A percentile compares a stretch with the other conserved stretches of the same genome.
phyloP scores from a whole-genome alignment of 2,329 filamentous ascomycete genomes.

The Lachnellula willkommii region DNA sequence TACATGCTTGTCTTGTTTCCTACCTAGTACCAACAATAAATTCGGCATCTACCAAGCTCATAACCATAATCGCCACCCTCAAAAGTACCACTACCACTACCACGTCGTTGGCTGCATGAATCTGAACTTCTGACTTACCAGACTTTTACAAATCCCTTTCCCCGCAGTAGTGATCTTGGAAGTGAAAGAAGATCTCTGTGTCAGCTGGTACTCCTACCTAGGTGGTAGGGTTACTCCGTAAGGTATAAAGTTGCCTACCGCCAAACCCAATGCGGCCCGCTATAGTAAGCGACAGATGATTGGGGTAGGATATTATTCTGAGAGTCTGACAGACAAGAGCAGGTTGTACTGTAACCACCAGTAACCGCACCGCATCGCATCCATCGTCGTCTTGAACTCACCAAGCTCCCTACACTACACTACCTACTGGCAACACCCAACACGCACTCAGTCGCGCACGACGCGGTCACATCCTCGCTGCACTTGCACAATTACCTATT shows the following conservation, averaged over 20 bases:
- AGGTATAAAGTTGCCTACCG: not conserved
- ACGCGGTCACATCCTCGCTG: slow-evolving; percentile 10
- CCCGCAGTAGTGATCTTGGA: not conserved
- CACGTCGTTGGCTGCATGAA: not conserved
- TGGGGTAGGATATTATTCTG: too few relatives aligned
- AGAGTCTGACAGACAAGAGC: not conserved
- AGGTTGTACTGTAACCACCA: not conserved
- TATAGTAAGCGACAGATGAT: too few relatives aligned
- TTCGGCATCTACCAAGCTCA: not conserved
- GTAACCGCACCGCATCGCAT: not conserved
- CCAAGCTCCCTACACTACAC: not conserved
- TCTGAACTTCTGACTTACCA: too few relatives aligned
- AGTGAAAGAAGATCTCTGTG: not conserved
- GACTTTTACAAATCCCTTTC: not conserved
- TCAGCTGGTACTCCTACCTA: not conserved
- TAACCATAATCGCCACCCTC: not conserved
- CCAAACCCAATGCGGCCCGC: too few relatives aligned
- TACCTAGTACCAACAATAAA: too few relatives aligned
- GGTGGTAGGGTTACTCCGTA: not conserved
- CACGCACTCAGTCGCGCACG: slow-evolving; percentile 16
- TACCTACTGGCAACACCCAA: slow-evolving; percentile 13
- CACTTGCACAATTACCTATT: not conserved
- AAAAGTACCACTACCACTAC: not conserved
- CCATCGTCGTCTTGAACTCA: not conserved
- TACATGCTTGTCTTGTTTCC: not conserved